Percentiles rank a stretch among this genome's conserved stretches.
Conservation (phyloP, 768 basidiomycete genomes). For the Crepidotus variabilis region DNA sequence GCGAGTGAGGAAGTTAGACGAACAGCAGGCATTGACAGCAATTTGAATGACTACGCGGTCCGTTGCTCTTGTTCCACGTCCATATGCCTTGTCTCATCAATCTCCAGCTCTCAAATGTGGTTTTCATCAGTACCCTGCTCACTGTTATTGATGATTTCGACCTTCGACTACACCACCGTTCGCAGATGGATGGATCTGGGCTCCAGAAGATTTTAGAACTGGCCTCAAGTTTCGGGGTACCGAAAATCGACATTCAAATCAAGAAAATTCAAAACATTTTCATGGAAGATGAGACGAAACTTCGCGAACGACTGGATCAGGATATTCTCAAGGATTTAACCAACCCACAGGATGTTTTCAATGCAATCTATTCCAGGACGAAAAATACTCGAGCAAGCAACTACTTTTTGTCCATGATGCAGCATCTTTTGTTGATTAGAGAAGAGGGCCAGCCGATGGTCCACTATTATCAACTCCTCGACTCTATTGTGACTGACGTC, state of each 20-base stretch:
- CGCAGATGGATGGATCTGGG: constrained; percentile 88
- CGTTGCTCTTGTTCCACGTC: constrained; percentile 21
- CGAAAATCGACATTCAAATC: constrained; percentile 65
- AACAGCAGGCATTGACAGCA: constrained; percentile 58
- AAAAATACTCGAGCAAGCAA: constrained; percentile 74
- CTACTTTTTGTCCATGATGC: constrained; percentile 91
- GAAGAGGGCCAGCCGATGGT: constrained; percentile 82
- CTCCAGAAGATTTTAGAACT: constrained; percentile 69
- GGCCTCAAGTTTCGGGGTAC: constrained; percentile 62
- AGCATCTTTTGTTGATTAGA: constrained; percentile 86
- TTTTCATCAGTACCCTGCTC: constrained; percentile 70
- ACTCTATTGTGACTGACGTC: constrained; percentile 84
- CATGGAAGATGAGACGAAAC: constrained; percentile 69
- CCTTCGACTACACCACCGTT: constrained; percentile 79
- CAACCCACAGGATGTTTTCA: constrained; percentile 84
- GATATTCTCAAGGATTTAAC: constrained; percentile 72
- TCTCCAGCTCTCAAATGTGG: constrained; percentile 63
- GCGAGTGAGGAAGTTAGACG: constrained; percentile 87
- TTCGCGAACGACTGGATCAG: constrained; percentile 74
- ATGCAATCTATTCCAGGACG: constrained; percentile 74
- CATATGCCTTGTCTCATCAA: constrained; percentile 3
- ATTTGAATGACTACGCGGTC: constrained; percentile 85
- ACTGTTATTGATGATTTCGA: constrained; percentile 71
- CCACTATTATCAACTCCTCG: constrained; percentile 89
- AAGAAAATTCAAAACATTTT: constrained; percentile 54